Percentiles rank a stretch among this genome's conserved stretches.
Conservation (phyloP, 1,284 basidiomycete species). For the Ganoderma sp. region DNA sequence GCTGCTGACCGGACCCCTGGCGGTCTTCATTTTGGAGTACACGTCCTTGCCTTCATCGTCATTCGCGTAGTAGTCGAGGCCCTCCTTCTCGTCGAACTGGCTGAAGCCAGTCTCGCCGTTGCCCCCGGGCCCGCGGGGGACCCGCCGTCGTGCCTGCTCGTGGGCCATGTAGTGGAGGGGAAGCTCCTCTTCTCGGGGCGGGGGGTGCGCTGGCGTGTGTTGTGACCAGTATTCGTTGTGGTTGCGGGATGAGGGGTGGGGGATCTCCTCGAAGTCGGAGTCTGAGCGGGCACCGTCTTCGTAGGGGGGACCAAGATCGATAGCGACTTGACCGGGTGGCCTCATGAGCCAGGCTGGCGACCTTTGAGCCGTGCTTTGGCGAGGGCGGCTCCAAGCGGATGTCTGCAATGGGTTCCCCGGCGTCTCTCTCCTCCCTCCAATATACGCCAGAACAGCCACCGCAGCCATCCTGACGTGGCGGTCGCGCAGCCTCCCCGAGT, state of each 20-base stretch:
- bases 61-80: constrained; percentile 45
- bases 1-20: constrained; percentile 57
- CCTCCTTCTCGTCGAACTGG: constrained; percentile 42
- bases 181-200: constrained; percentile 57
- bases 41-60: constrained; percentile 80
- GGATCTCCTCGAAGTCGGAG: constrained; percentile 74
- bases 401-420: constrained; percentile 9
- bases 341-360: constrained; percentile 52
- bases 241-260: constrained; percentile 54
- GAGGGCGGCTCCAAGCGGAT: constrained; percentile 18
- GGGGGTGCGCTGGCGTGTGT: constrained; percentile 31
- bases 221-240: constrained; percentile 44
- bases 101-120: constrained; percentile 43
- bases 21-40: constrained; percentile 65
- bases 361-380: constrained; percentile 18
- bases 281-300: constrained; percentile 47
- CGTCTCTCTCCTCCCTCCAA: neutral
- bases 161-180: constrained; percentile 76
- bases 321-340: constrained; percentile 62
- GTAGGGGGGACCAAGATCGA: constrained; percentile 69
- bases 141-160: constrained; percentile 69
- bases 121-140: constrained; percentile 51
- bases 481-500: constrained; percentile 7
- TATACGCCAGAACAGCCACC: constrained; percentile 25
- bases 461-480: constrained; percentile 34